Evolutionary conservation across 257 asterid species (phyloP).

Genomic region (Linderniella brevidens): DNA sequence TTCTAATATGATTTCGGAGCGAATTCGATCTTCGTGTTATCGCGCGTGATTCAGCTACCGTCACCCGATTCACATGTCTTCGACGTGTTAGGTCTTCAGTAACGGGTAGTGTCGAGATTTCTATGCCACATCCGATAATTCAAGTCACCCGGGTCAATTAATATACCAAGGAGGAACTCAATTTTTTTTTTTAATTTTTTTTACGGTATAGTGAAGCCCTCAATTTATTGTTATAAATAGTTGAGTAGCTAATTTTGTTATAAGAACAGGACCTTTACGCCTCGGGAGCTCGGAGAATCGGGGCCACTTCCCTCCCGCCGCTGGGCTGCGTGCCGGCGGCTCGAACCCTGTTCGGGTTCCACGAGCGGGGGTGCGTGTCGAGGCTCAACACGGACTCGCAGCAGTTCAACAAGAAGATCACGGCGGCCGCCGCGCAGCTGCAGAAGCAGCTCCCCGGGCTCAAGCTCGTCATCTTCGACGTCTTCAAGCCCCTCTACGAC

Average conservation of each 20-base stretch:
- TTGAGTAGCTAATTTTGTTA: neutral
- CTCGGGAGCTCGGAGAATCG: slow-evolving; percentile 75
- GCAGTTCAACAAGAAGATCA: slow-evolving; percentile 57
- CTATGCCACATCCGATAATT: too few species aligned
- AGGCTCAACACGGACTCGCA: slow-evolving; percentile 60
- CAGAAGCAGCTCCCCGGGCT: slow-evolving; percentile 52
- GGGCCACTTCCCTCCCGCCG: slow-evolving; percentile 91
- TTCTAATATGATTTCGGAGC: too few species aligned
- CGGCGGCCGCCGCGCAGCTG: slow-evolving; percentile 47
- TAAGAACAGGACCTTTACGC: slow-evolving; percentile 40
- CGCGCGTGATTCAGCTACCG: too few species aligned
- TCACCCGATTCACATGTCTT: too few species aligned
- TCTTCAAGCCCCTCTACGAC: slow-evolving; percentile 66
- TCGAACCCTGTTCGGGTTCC: slow-evolving; percentile 65
- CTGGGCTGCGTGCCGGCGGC: slow-evolving; percentile 82
- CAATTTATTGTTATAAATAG: too few species aligned
- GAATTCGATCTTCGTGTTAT: too few species aligned
- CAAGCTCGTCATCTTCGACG: slow-evolving; percentile 58
- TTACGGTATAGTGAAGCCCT: too few species aligned
- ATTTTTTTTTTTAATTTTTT: too few species aligned
- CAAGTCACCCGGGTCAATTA: too few species aligned
- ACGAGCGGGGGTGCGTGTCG: slow-evolving; percentile 58
- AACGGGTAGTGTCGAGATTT: too few species aligned
- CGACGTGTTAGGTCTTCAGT: too few species aligned
- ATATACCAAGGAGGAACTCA: too few species aligned